A percentile compares a stretch with the other conserved stretches of the same genome.
phyloP scores from a whole-genome alignment of 768 basidiomycete species.

The Boletellus ananiceps region DNA sequence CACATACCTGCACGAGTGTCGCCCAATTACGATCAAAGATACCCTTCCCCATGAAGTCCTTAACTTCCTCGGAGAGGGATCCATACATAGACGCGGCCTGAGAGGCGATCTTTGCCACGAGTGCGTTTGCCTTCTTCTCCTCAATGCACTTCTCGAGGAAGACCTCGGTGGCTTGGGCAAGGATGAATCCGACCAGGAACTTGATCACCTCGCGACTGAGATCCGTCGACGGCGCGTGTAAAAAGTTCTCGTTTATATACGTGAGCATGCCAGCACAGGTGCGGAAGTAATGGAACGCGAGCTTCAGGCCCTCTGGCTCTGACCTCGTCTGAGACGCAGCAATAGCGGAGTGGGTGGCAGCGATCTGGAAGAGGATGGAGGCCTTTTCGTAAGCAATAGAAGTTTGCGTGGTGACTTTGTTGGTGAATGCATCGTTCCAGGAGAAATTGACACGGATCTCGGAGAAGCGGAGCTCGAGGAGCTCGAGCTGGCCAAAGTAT shows the following conservation, averaged over 20 bases:
- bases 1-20: constrained; percentile 68
- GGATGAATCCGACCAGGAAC: constrained; percentile 80
- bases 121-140: constrained; percentile 78
- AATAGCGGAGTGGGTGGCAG: constrained; percentile 88
- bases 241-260: constrained; percentile 99
- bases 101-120: constrained; percentile 80
- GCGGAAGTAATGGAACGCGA: constrained; percentile 88
- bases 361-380: constrained; percentile 94
- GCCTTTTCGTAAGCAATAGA: constrained; percentile 99
- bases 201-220: constrained; percentile 92
- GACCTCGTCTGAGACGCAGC: constrained; percentile 80
- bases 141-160: constrained; percentile 94
- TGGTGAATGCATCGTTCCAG: constrained; percentile 96
- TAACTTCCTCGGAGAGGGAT: constrained; percentile 82
- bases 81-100: constrained; percentile 82
- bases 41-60: constrained; percentile 95
- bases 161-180: constrained; percentile 93
- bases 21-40: constrained; percentile 96
- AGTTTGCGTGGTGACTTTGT: constrained; percentile 89
- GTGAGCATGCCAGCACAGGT: constrained; percentile 94
- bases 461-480: constrained; percentile 93
- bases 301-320: constrained; percentile 88
- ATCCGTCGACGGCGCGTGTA: constrained; percentile 96
- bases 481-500: constrained; percentile 98
- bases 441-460: constrained; percentile 95